Percentiles rank a stretch among this genome's conserved stretches.
Evolutionary conservation across 441 rosid genomes (phyloP).

Genomic region (Pelargonium australe): DNA sequence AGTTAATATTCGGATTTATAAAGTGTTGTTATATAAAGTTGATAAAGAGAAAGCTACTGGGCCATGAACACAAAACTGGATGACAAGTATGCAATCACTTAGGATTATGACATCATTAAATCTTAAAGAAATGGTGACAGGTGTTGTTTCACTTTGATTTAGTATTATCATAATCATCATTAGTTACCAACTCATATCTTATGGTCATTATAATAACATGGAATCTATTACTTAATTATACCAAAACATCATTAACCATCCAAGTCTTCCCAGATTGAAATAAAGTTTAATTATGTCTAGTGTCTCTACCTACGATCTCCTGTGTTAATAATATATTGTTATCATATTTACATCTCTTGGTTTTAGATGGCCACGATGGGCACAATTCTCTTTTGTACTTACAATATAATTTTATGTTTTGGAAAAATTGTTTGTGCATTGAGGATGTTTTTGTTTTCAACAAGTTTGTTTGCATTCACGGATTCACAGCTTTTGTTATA

Average conservation of each 20-base stretch:
- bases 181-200: not conserved
- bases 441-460: constrained; percentile 1
- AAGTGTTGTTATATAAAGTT: not conserved
- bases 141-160: constrained; percentile 2
- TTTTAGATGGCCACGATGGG: constrained; percentile 26
- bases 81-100: not conserved
- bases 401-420: not conserved
- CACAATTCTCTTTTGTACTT: constrained; percentile 10
- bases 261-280: not conserved
- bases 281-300: not conserved
- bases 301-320: not conserved
- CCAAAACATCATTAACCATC: constrained; percentile 2
- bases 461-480: not conserved
- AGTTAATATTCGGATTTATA: too few species aligned
- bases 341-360: not conserved
- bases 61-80: not conserved
- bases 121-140: not conserved
- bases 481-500: too few species aligned
- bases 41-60: not conserved
- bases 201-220: not conserved
- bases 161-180: not conserved
- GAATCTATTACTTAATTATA: not conserved
- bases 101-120: not conserved
- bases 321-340: constrained; percentile 16
- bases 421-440: not conserved